These are phyloP conservation scores for Nothophaeocryptopus gaeumannii DNA, from an alignment of 2,329 filamentous ascomycete species.

Conservation along the genomic window DNA sequence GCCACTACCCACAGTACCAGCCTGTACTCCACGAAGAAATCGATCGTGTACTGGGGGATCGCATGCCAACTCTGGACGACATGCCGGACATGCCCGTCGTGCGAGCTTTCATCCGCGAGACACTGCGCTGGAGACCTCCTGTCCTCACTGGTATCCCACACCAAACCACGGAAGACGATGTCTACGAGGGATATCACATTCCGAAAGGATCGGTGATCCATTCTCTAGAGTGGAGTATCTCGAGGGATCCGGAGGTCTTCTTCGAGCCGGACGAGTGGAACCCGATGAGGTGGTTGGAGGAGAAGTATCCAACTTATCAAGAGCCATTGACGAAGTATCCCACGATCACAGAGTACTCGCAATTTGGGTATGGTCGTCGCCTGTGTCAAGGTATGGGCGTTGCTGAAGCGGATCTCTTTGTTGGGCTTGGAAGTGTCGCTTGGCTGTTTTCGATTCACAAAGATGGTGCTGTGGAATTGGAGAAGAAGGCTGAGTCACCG, in stretches of 20 bases:
- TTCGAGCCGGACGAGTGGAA: constrained; percentile 9
- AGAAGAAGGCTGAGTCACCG: neutral
- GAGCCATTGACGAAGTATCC: constrained; percentile 52
- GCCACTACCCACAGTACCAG: constrained; percentile 44
- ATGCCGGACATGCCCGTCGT: constrained; percentile 28
- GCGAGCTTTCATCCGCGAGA: constrained; percentile 30
- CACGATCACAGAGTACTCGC: constrained; percentile 53
- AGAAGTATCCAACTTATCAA: constrained; percentile 51
- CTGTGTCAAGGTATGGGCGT: constrained; percentile 28
- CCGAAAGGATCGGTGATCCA: constrained; percentile 45
- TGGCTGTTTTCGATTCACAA: constrained; percentile 45
- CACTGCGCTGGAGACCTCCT: constrained; percentile 32
- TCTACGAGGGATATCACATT: constrained; percentile 17
- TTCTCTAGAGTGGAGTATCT: constrained; percentile 42
- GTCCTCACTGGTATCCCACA: constrained; percentile 36
- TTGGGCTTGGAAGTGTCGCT: constrained; percentile 43
- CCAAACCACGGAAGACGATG: constrained; percentile 30
- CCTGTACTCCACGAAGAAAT: constrained; percentile 32
- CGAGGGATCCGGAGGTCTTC: constrained; percentile 7
- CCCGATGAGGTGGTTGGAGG: constrained; percentile 54
- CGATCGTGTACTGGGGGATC: constrained; percentile 25
- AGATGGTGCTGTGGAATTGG: constrained; percentile 7
- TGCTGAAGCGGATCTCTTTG: constrained; percentile 32
- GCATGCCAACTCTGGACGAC: constrained; percentile 30
- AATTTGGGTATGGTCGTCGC: constrained; percentile 54